A percentile compares a stretch with the other conserved stretches of the same genome.
Evolutionary conservation across 1,284 basidiomycete species (phyloP).

Genomic region (Puccinia hordei): DNA sequence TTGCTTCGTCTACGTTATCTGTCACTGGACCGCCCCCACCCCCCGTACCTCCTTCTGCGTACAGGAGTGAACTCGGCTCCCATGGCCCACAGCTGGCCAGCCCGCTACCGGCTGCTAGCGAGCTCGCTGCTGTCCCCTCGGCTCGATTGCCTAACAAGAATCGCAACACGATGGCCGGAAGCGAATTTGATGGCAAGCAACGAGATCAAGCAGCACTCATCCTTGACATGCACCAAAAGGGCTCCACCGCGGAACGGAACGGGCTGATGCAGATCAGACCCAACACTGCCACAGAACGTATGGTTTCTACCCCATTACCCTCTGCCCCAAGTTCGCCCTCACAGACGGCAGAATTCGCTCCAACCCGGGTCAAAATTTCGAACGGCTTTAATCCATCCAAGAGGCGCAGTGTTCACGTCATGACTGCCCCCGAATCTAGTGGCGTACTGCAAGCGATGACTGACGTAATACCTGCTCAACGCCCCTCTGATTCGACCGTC

Average conservation of each 20-base stretch:
- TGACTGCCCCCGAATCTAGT: constrained; percentile 36
- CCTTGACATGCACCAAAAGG: constrained; percentile 31
- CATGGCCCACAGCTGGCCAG: constrained; percentile 8
- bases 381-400: constrained; percentile 11
- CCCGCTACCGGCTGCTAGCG: constrained; percentile 1
- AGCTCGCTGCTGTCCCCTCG: background rate
- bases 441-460: constrained; percentile 14
- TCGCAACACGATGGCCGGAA: constrained; percentile 36
- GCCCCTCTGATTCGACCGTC: background rate
- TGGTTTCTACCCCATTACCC: constrained; percentile 18
- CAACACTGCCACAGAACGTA: constrained; percentile 26
- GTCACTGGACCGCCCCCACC: constrained; percentile 58
- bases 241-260: constrained; percentile 49
- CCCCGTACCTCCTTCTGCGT: constrained; percentile 55
- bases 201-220: constrained; percentile 1
- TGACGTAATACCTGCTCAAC: constrained; percentile 10
- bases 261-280: constrained; percentile 38
- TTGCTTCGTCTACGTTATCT: constrained; percentile 83
- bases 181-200: constrained; percentile 29
- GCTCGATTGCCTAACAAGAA: constrained; percentile 10
- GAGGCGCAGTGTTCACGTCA: constrained; percentile 39
- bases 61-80: constrained; percentile 49
- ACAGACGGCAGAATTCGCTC: background rate
- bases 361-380: background rate
- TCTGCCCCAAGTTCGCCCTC: constrained; percentile 29